Conservation (phyloP, 768 basidiomycete genomes). For the Trametopsis cervina region DNA sequence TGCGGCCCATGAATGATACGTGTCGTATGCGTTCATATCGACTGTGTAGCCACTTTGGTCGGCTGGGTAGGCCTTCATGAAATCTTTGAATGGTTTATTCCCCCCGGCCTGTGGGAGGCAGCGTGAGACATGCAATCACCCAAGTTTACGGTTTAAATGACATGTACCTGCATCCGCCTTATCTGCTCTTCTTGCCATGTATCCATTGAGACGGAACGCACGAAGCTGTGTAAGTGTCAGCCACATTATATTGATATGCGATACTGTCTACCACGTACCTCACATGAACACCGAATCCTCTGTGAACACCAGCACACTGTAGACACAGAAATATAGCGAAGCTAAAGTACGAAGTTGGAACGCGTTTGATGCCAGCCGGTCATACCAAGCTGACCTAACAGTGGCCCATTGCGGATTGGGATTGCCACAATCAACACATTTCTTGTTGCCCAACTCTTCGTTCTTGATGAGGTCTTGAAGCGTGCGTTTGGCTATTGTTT, state of each 20-base stretch:
- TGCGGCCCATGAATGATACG: slow-evolving; percentile 92
- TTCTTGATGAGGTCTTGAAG: slow-evolving; percentile 71
- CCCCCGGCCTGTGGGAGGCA: slow-evolving; percentile 71
- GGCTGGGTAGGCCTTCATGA: slow-evolving; percentile 66
- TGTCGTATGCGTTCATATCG: slow-evolving; percentile 57
- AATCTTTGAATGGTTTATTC: slow-evolving; percentile 75
- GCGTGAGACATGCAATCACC: slow-evolving; percentile 5
- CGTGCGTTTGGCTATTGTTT: slow-evolving; percentile 57
- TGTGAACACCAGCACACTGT: slow-evolving; percentile 77
- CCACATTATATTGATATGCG: not conserved
- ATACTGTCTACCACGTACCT: slow-evolving; percentile 42
- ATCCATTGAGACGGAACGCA: slow-evolving; percentile 94
- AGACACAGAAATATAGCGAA: slow-evolving; percentile 90
- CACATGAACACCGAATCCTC: slow-evolving; percentile 93
- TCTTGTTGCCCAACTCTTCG: slow-evolving; percentile 67
- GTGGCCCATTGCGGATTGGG: slow-evolving; percentile 98
- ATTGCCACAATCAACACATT: slow-evolving; percentile 76
- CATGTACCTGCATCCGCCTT: slow-evolving; percentile 77
- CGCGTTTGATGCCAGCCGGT: slow-evolving; percentile 4
- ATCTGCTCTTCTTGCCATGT: slow-evolving; percentile 91
- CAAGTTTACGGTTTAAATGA: too few relatives aligned
- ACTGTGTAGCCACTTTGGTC: slow-evolving; percentile 61
- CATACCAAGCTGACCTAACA: slow-evolving; percentile 42
- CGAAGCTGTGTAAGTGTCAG: slow-evolving; percentile 49
- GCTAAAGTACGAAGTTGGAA: slow-evolving; percentile 29